These are phyloP conservation scores for Pseudogymnoascus sp. DNA, from an alignment of 2,329 filamentous ascomycete species.

Conservation along the genomic window DNA sequence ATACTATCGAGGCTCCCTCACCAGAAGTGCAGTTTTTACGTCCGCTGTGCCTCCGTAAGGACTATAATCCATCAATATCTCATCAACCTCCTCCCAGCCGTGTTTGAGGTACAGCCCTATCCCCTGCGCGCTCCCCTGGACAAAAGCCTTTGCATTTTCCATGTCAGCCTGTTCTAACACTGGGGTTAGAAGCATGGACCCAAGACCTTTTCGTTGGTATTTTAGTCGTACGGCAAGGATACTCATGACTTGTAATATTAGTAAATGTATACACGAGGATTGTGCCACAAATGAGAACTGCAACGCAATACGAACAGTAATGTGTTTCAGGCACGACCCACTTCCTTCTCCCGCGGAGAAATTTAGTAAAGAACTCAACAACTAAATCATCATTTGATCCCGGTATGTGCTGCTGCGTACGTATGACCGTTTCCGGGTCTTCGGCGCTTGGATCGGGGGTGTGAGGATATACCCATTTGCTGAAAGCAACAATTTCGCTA, in stretches of 20 bases:
- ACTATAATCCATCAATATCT: conserved; percentile 8
- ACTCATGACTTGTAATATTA: background rate
- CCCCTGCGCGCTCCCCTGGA: background rate
- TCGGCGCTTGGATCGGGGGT: background rate
- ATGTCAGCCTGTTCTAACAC: conserved; percentile 7
- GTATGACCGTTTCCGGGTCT: conserved; percentile 5
- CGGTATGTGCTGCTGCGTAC: background rate
- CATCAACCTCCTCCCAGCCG: conserved; percentile 9
- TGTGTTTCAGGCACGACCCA: conserved; percentile 8
- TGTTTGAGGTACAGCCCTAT: conserved; percentile 9
- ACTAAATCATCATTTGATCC: conserved; percentile 3
- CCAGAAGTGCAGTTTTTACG: background rate
- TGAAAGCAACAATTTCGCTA: background rate
- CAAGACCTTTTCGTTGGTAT: conserved; percentile 7
- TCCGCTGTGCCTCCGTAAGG: conserved; percentile 1
- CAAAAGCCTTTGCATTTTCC: conserved; percentile 2
- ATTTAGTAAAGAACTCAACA: conserved; percentile 5
- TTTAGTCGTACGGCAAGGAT: conserved; percentile 4
- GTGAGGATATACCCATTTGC: conserved; percentile 9
- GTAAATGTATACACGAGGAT: background rate
- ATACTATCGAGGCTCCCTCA: conserved; percentile 1
- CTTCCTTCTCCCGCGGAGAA: conserved; percentile 2
- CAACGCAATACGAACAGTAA: background rate
- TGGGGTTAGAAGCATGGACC: background rate
- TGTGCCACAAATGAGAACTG: background rate